Conservation (phyloP, 352 stramenopile species). For the Phytophthora multivora region DNA sequence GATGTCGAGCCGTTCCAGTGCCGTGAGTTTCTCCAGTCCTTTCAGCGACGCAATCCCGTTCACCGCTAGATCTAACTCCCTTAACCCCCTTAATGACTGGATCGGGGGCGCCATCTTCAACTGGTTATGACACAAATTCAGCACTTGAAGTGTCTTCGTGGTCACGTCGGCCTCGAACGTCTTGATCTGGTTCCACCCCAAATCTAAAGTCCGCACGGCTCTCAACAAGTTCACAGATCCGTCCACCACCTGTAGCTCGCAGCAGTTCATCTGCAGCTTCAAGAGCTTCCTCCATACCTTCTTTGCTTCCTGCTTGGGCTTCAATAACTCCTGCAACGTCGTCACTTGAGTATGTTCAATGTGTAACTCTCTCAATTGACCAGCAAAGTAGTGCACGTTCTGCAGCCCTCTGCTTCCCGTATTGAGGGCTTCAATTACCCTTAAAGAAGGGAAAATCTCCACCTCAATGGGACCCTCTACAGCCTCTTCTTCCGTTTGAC, state of each 20-base stretch:
- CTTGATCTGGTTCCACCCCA: constrained; percentile 78
- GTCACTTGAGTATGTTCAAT: constrained; percentile 69
- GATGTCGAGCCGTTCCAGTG: constrained; percentile 65
- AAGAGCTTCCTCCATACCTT: constrained; percentile 49
- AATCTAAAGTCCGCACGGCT: constrained; percentile 51
- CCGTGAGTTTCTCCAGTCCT: constrained; percentile 50
- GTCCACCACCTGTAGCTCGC: constrained; percentile 53
- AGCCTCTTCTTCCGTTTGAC: constrained; percentile 13
- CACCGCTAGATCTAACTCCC: constrained; percentile 68
- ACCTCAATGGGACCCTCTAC: constrained; percentile 52
- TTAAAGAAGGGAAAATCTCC: constrained; percentile 84
- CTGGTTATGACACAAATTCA: constrained; percentile 79
- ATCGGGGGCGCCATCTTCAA: constrained; percentile 52
- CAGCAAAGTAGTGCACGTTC: constrained; percentile 72
- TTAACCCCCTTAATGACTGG: constrained; percentile 41
- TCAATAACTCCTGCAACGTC: constrained; percentile 50
- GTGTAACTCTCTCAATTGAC: constrained; percentile 66
- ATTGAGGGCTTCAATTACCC: constrained; percentile 64
- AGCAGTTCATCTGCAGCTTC: constrained; percentile 77
- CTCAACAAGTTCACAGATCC: constrained; percentile 56
- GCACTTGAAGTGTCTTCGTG: constrained; percentile 43
- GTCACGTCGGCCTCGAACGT: constrained; percentile 38
- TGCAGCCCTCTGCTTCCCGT: constrained; percentile 44
- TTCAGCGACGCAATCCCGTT: constrained; percentile 63
- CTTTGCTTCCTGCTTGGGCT: constrained; percentile 14